phyloP scores from a whole-genome alignment of 2,329 filamentous ascomycete genomes.

The Diaporthe sp. region DNA sequence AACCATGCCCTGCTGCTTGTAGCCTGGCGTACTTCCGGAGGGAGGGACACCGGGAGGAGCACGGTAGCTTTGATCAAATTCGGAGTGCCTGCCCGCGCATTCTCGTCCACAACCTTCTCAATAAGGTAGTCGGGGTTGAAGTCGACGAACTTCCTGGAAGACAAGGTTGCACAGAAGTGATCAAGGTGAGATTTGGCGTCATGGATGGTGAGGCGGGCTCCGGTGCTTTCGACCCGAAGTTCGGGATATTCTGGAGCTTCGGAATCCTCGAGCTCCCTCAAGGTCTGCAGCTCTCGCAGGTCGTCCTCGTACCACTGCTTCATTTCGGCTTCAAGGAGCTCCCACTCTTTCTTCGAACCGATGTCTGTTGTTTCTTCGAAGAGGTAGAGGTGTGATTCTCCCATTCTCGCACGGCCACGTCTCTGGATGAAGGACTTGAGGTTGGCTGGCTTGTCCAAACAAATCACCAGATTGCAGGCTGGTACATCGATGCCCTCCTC shows the following conservation, averaged over 20 bases:
- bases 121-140: conserved; percentile 77
- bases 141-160: conserved; percentile 72
- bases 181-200: conserved; percentile 83
- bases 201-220: conserved; percentile 79
- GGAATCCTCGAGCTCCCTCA: conserved; percentile 63
- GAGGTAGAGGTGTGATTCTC: conserved; percentile 64
- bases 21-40: conserved; percentile 70
- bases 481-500: conserved; percentile 79
- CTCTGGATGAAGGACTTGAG: conserved; percentile 73
- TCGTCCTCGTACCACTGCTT: conserved; percentile 78
- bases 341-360: conserved; percentile 66
- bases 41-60: conserved; percentile 78
- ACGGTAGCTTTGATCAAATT: conserved; percentile 70
- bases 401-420: conserved; percentile 66
- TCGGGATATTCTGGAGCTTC: conserved; percentile 49
- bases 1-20: conserved; percentile 71
- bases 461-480: conserved; percentile 73
- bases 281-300: conserved; percentile 61
- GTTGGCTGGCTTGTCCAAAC: conserved; percentile 65
- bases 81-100: conserved; percentile 43
- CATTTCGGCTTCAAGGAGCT: conserved; percentile 79
- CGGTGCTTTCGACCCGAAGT: conserved; percentile 57
- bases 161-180: conserved; percentile 81
- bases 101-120: conserved; percentile 51
- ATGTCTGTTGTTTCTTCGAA: conserved; percentile 54